A percentile compares a stretch with the other conserved stretches of the same genome.
phyloP scores from a whole-genome alignment of 1,284 basidiomycete genomes.

The Psilocybe mexicana region DNA sequence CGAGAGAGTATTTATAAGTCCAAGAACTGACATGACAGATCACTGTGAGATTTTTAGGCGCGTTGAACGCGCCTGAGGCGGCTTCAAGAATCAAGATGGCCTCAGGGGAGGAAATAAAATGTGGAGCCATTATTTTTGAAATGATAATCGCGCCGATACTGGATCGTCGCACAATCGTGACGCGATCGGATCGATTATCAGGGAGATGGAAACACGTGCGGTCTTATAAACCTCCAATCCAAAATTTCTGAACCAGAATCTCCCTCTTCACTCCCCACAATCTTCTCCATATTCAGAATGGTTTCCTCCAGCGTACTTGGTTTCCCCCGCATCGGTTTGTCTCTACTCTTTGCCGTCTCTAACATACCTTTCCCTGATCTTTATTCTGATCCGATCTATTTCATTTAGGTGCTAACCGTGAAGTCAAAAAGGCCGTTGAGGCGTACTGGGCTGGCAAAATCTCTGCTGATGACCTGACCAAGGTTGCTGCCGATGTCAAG shows the following conservation, averaged over 20 bases:
- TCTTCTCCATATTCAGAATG: slow-evolving; percentile 45
- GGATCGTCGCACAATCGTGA: slow-evolving; percentile 10
- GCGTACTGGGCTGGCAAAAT: slow-evolving; percentile 97
- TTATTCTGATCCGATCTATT: slow-evolving; percentile 10
- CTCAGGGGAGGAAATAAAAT: slow-evolving; percentile 11
- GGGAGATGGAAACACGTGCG: slow-evolving; percentile 33
- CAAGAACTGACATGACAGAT: too few relatives aligned
- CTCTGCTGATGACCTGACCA: slow-evolving; percentile 87
- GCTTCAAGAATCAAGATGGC: neutral
- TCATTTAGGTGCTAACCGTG: slow-evolving; percentile 82
- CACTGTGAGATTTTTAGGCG: too few relatives aligned
- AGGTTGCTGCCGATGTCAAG: slow-evolving; percentile 87
- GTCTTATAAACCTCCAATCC: slow-evolving; percentile 27
- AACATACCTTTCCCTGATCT: neutral
- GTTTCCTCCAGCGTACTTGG: slow-evolving; percentile 89
- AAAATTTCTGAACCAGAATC: slow-evolving; percentile 21
- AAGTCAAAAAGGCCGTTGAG: slow-evolving; percentile 99
- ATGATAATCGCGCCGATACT: neutral
- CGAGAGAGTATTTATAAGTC: neutral
- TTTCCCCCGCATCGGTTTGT: slow-evolving; percentile 93
- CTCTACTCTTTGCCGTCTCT: neutral
- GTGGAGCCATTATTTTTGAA: slow-evolving; percentile 17
- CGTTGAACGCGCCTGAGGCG: neutral
- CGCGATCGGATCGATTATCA: slow-evolving; percentile 31
- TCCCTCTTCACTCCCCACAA: slow-evolving; percentile 32